Percentiles rank a stretch among this genome's conserved stretches.
Conservation (phyloP, 2,329 filamentous ascomycete species). For the Calonectria montana region DNA sequence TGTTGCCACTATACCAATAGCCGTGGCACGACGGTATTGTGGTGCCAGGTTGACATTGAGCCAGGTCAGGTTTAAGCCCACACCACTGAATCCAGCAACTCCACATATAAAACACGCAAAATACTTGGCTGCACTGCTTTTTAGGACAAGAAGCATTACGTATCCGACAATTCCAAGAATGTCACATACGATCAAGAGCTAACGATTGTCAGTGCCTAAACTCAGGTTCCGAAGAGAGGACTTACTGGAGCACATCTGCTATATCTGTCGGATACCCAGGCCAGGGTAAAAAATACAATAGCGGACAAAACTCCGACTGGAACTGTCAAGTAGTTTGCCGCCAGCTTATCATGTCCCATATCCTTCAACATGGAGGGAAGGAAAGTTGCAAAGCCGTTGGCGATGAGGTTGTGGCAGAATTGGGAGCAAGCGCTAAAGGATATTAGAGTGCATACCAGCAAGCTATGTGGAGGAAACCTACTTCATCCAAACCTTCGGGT, state of each 20-base stretch:
- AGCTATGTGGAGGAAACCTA: background rate
- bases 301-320: constrained; percentile 63
- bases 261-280: constrained; percentile 59
- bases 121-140: constrained; percentile 59
- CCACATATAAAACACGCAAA: constrained; percentile 59
- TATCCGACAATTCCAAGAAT: constrained; percentile 54
- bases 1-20: constrained; percentile 55
- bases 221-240: background rate
- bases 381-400: constrained; percentile 67
- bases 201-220: background rate
- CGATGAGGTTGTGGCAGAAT: constrained; percentile 60
- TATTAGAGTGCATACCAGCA: background rate
- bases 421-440: constrained; percentile 51
- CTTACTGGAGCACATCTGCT: constrained; percentile 1
- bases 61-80: constrained; percentile 58
- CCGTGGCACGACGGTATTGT: constrained; percentile 55
- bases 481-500: constrained; percentile 61
- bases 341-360: constrained; percentile 60
- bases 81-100: constrained; percentile 56
- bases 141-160: constrained; percentile 58
- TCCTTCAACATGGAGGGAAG: constrained; percentile 62
- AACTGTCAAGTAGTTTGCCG: constrained; percentile 63
- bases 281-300: constrained; percentile 54
- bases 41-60: constrained; percentile 55
- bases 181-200: background rate